Evolutionary conservation across 768 basidiomycete species (phyloP).

Genomic region (Cytidiella melzeri): DNA sequence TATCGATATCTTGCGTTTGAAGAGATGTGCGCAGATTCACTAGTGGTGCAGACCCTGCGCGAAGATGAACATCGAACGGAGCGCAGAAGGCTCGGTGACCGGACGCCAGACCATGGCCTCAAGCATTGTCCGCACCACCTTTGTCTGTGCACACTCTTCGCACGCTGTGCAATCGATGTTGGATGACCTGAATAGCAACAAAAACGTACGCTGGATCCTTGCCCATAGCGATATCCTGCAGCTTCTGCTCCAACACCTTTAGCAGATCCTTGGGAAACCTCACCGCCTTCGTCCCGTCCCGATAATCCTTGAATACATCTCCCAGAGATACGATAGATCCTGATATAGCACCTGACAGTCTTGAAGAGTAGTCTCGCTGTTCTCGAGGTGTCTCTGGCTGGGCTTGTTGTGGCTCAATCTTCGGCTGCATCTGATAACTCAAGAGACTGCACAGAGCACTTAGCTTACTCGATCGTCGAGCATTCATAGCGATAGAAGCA

Average conservation of each 20-base stretch:
- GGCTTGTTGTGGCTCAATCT: constrained; percentile 28
- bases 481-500: constrained; percentile 15
- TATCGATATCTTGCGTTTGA: too few species aligned
- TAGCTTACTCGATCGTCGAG: constrained; percentile 9
- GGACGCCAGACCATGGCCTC: too few species aligned
- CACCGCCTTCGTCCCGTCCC: constrained; percentile 76
- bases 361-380: constrained; percentile 61
- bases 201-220: constrained; percentile 77
- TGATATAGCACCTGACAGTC: constrained; percentile 58
- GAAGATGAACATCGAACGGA: too few species aligned
- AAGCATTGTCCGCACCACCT: too few species aligned
- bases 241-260: constrained; percentile 82
- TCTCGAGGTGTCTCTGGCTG: constrained; percentile 34
- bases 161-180: not conserved
- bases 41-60: too few species aligned
- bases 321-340: constrained; percentile 53
- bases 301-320: constrained; percentile 74
- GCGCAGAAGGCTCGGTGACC: too few species aligned
- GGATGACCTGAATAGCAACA: not conserved
- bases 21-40: too few species aligned
- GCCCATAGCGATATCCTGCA: constrained; percentile 92
- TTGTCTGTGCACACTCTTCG: too few species aligned
- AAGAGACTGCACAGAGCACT: constrained; percentile 46
- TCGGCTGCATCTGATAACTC: constrained; percentile 64
- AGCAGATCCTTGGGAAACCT: constrained; percentile 93